A percentile compares a stretch with the other conserved stretches of the same genome.
Evolutionary conservation across 139 green algal genomes (phyloP).

Genomic region (Gonium pectorale): DNA sequence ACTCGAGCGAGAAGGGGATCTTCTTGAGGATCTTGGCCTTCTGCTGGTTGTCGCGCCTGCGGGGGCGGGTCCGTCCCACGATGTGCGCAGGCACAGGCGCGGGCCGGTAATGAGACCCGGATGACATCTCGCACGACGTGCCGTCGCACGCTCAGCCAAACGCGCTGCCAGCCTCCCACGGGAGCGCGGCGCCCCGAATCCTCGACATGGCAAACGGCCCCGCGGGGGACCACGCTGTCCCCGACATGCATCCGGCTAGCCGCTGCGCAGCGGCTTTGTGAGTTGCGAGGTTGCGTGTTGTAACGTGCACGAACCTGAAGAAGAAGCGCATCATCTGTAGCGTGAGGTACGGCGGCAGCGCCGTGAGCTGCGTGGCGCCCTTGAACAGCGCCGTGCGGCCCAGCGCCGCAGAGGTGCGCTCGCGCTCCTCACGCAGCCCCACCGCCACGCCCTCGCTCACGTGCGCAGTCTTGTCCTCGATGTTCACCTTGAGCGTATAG

Average conservation of each 20-base stretch:
- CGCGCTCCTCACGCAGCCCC: constrained; percentile 88
- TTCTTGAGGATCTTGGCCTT: constrained; percentile 98
- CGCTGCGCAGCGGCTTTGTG: too few relatives aligned
- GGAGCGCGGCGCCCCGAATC: too few relatives aligned
- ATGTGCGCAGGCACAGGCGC: too few relatives aligned
- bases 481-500: constrained; percentile 97
- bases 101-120: too few relatives aligned
- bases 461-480: constrained; percentile 91
- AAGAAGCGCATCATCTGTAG: constrained; percentile 97
- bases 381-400: constrained; percentile 77
- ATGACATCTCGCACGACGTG: too few relatives aligned
- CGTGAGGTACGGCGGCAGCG: constrained; percentile 88
- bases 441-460: constrained; percentile 88
- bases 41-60: constrained; percentile 75
- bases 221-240: too few relatives aligned
- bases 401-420: constrained; percentile 81
- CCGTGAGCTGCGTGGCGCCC: constrained; percentile 73
- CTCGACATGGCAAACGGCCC: too few relatives aligned
- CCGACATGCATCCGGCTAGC: too few relatives aligned
- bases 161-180: too few relatives aligned
- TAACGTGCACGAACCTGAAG: constrained; percentile 40
- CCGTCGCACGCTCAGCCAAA: too few relatives aligned
- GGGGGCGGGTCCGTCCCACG: not conserved
- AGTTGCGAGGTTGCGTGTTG: too few relatives aligned
- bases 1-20: constrained; percentile 88